Evolutionary conservation across 176 grass and related monocot genomes (phyloP), one percentile per base, ranked within the genome.

Genomic region (Hyparrhenia diplandra): DNA sequence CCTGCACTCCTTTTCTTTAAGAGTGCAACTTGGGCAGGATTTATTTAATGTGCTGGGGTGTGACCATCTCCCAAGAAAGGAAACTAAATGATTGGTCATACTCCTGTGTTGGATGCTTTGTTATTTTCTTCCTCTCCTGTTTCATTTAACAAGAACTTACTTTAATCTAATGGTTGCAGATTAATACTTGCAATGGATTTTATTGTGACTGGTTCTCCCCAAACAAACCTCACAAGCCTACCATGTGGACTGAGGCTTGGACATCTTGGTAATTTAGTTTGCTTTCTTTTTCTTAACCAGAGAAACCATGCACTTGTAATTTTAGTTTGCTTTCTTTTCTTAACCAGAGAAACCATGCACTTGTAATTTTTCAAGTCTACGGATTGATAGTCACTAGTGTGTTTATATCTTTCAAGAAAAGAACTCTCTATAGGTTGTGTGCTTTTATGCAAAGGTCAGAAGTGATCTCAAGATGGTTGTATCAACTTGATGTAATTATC

Each of bases 181-280:
- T 99, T 55, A 84, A 99, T 68, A 99, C 90, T 10, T 99, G 96
- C 86, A 99, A 99, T 70, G 96, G 88, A 52, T 99, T 95, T 90
- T 99, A 99, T 18, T 99, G 92, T 79, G 92, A 99, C 58, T 89
- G 86, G 74, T 99, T 99, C 57, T 88, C 88, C 63, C 96, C 96
- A 12, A 99, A 95, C 77, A 91, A 93, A 67, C 88, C 76, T 69
- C 75, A 99, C 76, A 99, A 99, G 43, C 96, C 96, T 69, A 99
- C 77, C 23, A 99, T 99, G 90, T 99, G 96, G 96, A 99, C 96
- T 24, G 96, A 99, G 77, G 86, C 84, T 75, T 99, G 96, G 96
- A 99, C 96, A 80, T 84, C 90, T 55, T 99, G 96, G 96, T 98
- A 95, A 79, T 80, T 90, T 13, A 36, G 23, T 79, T 57, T n/a